Percentiles rank a stretch among this genome's conserved stretches.
phyloP scores from a whole-genome alignment of 23 red algal genomes.

The Pyropia yezoensis region DNA sequence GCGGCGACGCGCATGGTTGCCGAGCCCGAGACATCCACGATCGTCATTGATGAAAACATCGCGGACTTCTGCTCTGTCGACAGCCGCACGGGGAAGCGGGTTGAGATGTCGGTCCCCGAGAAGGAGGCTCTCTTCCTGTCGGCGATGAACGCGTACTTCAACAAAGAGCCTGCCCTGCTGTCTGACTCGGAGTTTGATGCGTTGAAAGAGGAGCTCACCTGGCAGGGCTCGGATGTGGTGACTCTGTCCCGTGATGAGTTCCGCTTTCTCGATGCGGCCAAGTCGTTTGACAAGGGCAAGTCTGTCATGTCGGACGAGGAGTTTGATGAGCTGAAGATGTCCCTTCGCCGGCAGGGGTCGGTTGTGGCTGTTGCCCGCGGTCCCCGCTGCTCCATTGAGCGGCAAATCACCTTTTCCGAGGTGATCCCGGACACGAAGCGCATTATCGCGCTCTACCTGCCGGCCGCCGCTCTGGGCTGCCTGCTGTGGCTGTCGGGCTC shows the following conservation, averaged over 20 bases:
- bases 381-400: conserved; percentile 68
- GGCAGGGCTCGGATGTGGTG: conserved; percentile 81
- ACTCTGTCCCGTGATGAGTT: conserved; percentile 75
- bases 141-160: conserved; percentile 74
- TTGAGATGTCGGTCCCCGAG: conserved; percentile 46
- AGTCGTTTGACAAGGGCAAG: conserved; percentile 60
- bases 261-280: conserved; percentile 76
- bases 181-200: conserved; percentile 85
- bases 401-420: conserved; percentile 73
- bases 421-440: conserved; percentile 57
- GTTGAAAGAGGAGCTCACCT: conserved; percentile 94
- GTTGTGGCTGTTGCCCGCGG: conserved; percentile 73
- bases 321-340: conserved; percentile 77
- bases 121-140: conserved; percentile 89
- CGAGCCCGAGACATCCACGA: not conserved
- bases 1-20: too few relatives aligned
- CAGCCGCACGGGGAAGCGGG: conserved; percentile 52
- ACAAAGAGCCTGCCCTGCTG: conserved; percentile 39
- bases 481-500: conserved; percentile 64
- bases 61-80: conserved; percentile 67
- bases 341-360: conserved; percentile 35
- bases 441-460: conserved; percentile 65
- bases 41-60: conserved; percentile 67
- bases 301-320: conserved; percentile 76
- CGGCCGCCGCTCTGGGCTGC: conserved; percentile 58